Evolutionary conservation across 1,284 basidiomycete genomes (phyloP), one percentile per base, ranked within the genome.

Genomic region (Ceratobasidium theobromae): DNA sequence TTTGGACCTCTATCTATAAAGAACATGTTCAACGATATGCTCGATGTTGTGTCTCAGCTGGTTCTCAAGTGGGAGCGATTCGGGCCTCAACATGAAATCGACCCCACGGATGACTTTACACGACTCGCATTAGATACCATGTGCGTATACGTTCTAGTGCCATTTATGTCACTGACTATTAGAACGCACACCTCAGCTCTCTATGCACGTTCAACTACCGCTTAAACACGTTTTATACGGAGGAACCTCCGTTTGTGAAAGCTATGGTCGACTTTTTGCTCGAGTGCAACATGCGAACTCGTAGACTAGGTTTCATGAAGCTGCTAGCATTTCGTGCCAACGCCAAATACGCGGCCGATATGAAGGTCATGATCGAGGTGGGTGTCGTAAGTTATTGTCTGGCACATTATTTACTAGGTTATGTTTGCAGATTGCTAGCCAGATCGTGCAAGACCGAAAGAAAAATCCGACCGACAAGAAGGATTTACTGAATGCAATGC

Each of bases 1-100:
- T 84, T 84, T 72, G 79, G 80, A 27, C 78, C 79, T 0, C 71
- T 77, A 11, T 75, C 77, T 2, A 78, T 83, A 67, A 77, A 76
- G 48, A 76, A 76, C 67, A 83, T 83, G 82, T 80, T 81, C 72
- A 76, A 77, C 51, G 78, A 78, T 69, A 82, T 83, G 82, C 71
- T 77, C 25, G 82, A 83, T 68, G 78, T 83, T 48, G 75, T 76
- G n/a, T 73, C 75, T 28, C 82, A 84, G 71, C 76, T 84, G 62
- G 69, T 82, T 14, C 70, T 76, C 14, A 81, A 81, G 69, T 81
- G 80, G 79, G 78, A 79, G 68, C 70, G 80, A 53, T 81, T 81
- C 68, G 81, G 80, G 2, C 76, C 79, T 1, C 73, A 76, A 12
- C 71, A 76, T 66, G 66, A 74, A 30, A 79, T 83, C 62, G 78